Conservation (phyloP, 768 basidiomycete genomes). For the Pulveroboletus sp. region DNA sequence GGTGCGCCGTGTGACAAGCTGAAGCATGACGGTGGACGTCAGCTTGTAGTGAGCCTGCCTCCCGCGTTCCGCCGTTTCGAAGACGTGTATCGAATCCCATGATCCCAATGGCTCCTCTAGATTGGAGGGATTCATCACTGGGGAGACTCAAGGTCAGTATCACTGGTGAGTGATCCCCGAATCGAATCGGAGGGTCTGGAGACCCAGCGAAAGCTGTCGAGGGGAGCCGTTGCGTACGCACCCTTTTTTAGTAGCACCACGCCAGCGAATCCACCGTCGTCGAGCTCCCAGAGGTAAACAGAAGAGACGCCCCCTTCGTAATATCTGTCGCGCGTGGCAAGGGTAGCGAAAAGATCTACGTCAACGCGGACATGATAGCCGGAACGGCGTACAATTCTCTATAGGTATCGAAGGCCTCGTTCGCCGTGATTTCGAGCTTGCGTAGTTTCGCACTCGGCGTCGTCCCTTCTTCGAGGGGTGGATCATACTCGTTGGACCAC, state of each 20-base stretch:
- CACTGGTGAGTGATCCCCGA: not conserved
- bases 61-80: conserved; percentile 89
- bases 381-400: conserved; percentile 70
- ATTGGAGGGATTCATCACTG: conserved; percentile 57
- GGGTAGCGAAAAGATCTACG: conserved; percentile 1
- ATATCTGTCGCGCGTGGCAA: conserved; percentile 51
- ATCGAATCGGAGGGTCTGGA: conserved; percentile 5
- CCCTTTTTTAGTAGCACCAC: conserved; percentile 96
- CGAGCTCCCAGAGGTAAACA: conserved; percentile 97
- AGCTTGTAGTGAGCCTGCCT: conserved; percentile 94
- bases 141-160: conserved; percentile 3
- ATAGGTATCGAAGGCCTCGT: conserved; percentile 97
- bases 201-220: not conserved
- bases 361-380: not conserved
- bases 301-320: conserved; percentile 97
- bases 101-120: conserved; percentile 70
- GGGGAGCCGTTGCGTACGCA: conserved; percentile 30
- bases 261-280: conserved; percentile 94
- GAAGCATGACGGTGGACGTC: conserved; percentile 95
- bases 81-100: conserved; percentile 99
- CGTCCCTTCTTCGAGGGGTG: conserved; percentile 85
- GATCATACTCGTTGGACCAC: conserved; percentile 97
- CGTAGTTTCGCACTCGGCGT: conserved; percentile 79
- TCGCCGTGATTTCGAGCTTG: conserved; percentile 87
- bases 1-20: conserved; percentile 59